A percentile compares a stretch with the other conserved stretches of the same genome.
phyloP scores from a whole-genome alignment of 139 green algal genomes.

The Microglena sp. region DNA sequence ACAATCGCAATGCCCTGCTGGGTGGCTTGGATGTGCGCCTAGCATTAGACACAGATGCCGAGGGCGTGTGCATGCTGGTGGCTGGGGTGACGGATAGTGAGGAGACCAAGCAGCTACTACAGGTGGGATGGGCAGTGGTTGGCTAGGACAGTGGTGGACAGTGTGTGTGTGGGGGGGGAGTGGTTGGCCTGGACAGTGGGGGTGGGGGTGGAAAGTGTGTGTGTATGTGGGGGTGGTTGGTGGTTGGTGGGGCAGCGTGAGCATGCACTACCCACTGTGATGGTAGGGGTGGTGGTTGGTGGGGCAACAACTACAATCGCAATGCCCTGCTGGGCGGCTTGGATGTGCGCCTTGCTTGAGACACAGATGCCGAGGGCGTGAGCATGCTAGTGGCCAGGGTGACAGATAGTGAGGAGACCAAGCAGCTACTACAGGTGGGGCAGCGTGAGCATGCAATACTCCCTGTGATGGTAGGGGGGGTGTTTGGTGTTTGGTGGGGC shows the following conservation, averaged over 20 bases:
- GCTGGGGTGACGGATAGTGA: constrained; percentile 26
- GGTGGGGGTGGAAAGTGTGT: too few relatives aligned
- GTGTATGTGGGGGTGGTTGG: background rate
- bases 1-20: constrained; percentile 22
- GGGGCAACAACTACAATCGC: constrained; percentile 18
- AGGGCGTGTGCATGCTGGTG: constrained; percentile 19
- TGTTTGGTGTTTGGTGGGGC: constrained; percentile 19
- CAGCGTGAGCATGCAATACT: background rate
- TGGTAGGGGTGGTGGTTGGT: background rate
- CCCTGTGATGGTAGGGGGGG: background rate
- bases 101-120: background rate
- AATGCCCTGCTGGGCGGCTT: constrained; percentile 14
- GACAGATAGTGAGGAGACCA: constrained; percentile 17
- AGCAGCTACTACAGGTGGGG: background rate
- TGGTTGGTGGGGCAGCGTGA: background rate
- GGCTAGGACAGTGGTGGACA: too few relatives aligned
- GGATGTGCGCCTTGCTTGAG: constrained; percentile 18
- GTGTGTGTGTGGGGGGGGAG: too few relatives aligned
- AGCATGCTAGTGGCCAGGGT: constrained; percentile 26
- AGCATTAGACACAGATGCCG: constrained; percentile 13
- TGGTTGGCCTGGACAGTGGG: too few relatives aligned
- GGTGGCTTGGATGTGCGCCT: constrained; percentile 22
- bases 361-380: constrained; percentile 19
- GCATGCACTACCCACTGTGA: background rate
- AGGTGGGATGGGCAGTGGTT: background rate